phyloP scores from a whole-genome alignment of 2,329 filamentous ascomycete species.

The Trichophyton schoenleinii region DNA sequence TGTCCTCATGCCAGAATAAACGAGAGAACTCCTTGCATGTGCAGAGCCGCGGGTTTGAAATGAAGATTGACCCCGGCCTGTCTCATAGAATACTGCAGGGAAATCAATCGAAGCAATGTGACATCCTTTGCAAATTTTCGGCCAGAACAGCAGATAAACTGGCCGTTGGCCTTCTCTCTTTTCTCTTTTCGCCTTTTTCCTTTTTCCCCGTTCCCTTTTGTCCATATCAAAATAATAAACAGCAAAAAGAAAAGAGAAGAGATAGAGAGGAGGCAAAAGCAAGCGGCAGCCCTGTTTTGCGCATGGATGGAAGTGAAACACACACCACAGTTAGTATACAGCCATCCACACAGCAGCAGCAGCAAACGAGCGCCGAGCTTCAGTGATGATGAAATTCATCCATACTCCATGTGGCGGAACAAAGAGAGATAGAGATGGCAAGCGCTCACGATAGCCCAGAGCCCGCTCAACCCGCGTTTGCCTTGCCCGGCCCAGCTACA shows the following conservation, averaged over 20 bases:
- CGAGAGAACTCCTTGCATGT: background rate
- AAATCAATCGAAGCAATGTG: background rate
- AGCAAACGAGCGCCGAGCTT: background rate
- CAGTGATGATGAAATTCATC: background rate
- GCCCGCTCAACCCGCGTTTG: background rate
- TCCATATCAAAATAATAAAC: background rate
- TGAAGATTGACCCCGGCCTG: background rate
- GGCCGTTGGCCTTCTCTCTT: background rate
- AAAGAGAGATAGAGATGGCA: background rate
- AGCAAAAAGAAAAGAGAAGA: no score
- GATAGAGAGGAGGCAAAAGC: background rate
- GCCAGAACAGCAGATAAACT: background rate
- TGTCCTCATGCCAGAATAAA: background rate
- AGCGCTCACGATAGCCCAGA: background rate
- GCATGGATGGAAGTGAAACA: background rate
- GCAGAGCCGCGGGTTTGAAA: background rate
- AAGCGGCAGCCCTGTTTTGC: background rate
- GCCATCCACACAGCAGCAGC: background rate
- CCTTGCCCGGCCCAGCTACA: background rate
- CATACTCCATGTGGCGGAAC: background rate
- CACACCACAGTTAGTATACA: background rate
- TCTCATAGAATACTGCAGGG: background rate
- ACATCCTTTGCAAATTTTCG: background rate
- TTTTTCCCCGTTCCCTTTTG: background rate
- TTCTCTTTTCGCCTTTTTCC: background rate